These are phyloP conservation scores for Lindgomyces ingoldianus DNA, from an alignment of 495 filamentous ascomycete genomes.

Conservation along the genomic window DNA sequence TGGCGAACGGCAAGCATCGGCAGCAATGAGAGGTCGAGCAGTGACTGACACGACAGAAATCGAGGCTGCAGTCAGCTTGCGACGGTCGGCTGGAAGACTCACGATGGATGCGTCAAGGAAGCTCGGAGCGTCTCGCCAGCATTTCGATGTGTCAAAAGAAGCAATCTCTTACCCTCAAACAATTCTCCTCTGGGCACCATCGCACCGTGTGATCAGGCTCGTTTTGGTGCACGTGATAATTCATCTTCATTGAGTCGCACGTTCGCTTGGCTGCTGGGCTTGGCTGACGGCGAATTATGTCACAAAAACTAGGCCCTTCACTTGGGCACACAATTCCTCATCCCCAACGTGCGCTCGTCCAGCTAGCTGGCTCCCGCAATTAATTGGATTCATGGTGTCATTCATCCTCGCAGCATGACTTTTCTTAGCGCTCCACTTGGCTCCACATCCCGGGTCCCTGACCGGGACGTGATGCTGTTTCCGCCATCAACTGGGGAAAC, in stretches of 20 bases:
- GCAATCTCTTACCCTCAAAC: constrained; percentile 20
- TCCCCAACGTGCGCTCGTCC: constrained; percentile 1
- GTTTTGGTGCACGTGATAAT: constrained; percentile 13
- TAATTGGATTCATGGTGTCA: constrained; percentile 18
- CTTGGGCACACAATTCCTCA: constrained; percentile 1
- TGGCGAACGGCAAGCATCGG: neutral
- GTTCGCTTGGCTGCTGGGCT: neutral
- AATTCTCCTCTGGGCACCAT: constrained; percentile 3
- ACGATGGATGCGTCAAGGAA: neutral
- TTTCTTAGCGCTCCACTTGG: constrained; percentile 16
- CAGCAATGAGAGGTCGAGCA: neutral
- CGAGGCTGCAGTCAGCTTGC: constrained; percentile 9
- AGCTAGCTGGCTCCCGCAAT: constrained; percentile 10
- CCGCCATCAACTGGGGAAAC: constrained; percentile 2
- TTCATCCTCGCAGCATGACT: constrained; percentile 22
- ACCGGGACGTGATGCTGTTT: neutral
- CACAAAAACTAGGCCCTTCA: constrained; percentile 6
- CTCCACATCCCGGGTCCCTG: neutral
- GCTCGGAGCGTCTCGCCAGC: constrained; percentile 4
- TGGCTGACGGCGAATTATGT: constrained; percentile 3
- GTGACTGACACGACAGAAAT: neutral
- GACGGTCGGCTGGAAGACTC: neutral
- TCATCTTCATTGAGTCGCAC: constrained; percentile 9
- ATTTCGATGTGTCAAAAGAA: constrained; percentile 18
- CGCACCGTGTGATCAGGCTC: constrained; percentile 7